A percentile compares a stretch with the other conserved stretches of the same genome.
Conservation (phyloP, 1,284 basidiomycete genomes). For the Trametes polyzona region DNA sequence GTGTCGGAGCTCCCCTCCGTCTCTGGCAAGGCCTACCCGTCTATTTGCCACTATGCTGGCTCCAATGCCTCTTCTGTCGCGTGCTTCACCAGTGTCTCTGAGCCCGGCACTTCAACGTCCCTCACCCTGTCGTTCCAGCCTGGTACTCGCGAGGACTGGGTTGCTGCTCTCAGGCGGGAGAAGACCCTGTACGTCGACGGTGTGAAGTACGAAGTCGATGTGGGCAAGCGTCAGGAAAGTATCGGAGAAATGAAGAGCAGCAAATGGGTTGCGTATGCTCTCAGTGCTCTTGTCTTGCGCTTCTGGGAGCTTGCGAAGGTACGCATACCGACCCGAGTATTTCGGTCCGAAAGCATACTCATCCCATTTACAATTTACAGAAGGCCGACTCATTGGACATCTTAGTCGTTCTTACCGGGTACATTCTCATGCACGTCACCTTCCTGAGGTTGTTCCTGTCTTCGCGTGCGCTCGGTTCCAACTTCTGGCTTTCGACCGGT, state of each 20-base stretch:
- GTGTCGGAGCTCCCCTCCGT: conserved; percentile 45
- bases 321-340: conserved; percentile 20
- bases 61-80: conserved; percentile 29
- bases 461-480: conserved; percentile 85
- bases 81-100: conserved; percentile 47
- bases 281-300: conserved; percentile 76
- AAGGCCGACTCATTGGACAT: conserved; percentile 97
- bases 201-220: conserved; percentile 48
- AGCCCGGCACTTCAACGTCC: conserved; percentile 44
- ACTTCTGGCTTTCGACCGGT: conserved; percentile 88
- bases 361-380: conserved; percentile 37
- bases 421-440: conserved; percentile 94
- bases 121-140: conserved; percentile 65
- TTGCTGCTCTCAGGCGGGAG: conserved; percentile 46
- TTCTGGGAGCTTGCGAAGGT: conserved; percentile 90
- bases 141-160: conserved; percentile 54
- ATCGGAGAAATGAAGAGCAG: conserved; percentile 73
- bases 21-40: conserved; percentile 41
- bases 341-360: neutral
- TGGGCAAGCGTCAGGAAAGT: conserved; percentile 45
- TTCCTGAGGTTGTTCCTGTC: conserved; percentile 91
- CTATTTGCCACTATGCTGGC: conserved; percentile 34
- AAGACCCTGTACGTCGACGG: conserved; percentile 43
- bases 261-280: conserved; percentile 88
- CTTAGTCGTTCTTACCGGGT: conserved; percentile 92